Conservation (phyloP, 805 yeast genomes). For the Metschnikowia continentalis region DNA sequence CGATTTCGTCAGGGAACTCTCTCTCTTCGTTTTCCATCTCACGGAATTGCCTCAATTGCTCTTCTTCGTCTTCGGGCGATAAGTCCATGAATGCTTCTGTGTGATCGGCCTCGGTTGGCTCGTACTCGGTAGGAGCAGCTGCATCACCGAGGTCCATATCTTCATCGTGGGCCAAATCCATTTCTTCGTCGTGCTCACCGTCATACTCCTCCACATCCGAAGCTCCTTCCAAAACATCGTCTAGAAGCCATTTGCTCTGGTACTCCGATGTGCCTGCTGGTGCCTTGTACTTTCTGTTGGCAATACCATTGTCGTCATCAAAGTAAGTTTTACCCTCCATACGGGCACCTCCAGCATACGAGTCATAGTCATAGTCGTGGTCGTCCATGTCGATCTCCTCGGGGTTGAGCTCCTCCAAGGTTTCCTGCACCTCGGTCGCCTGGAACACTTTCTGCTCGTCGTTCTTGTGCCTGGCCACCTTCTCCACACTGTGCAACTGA, state of each 20-base stretch:
- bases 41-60: conserved; percentile 68
- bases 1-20: conserved; percentile 95
- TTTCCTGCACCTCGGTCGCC: conserved; percentile 46
- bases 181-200: conserved; percentile 28
- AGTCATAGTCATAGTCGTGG: conserved; percentile 21
- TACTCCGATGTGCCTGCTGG: conserved; percentile 76
- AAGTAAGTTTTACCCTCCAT: conserved; percentile 57
- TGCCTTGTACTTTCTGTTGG: conserved; percentile 34
- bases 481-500: conserved; percentile 66
- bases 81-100: conserved; percentile 67
- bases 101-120: conserved; percentile 43
- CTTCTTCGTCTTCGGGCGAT: conserved; percentile 76
- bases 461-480: conserved; percentile 26
- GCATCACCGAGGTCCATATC: conserved; percentile 23
- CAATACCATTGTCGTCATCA: conserved; percentile 18
- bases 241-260: conserved; percentile 71
- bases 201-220: conserved; percentile 43
- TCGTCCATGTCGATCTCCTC: conserved; percentile 46
- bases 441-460: conserved; percentile 20
- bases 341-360: conserved; percentile 41
- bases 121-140: conserved; percentile 30
- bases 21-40: conserved; percentile 72
- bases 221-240: conserved; percentile 45
- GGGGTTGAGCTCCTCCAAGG: conserved; percentile 58
- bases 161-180: conserved; percentile 28